A percentile compares a stretch with the other conserved stretches of the same genome.
These are phyloP conservation scores for Camelina hispida DNA, from an alignment of 345 rosid genomes.

Conservation along the genomic window DNA sequence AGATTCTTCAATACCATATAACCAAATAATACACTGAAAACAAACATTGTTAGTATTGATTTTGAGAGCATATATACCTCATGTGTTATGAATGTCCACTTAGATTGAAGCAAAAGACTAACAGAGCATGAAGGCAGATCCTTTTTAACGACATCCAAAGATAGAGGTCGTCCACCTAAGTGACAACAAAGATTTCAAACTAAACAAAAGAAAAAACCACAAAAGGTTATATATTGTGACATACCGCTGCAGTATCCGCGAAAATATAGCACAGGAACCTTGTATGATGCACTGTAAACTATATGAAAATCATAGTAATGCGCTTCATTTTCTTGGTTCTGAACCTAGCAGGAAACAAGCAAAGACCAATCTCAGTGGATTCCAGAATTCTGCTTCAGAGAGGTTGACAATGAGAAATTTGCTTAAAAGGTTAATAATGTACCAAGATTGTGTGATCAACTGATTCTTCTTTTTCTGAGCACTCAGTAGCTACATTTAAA, in stretches of 20 bases:
- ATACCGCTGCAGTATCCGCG: constrained; percentile 69
- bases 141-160: constrained; percentile 64
- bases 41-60: background rate
- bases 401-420: background rate
- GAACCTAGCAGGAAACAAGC: constrained; percentile 47
- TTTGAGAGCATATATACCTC: constrained; percentile 57
- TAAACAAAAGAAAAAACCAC: constrained; percentile 5
- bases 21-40: background rate
- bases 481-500: constrained; percentile 41
- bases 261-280: constrained; percentile 82
- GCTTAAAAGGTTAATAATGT: constrained; percentile 28
- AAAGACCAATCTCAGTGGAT: background rate
- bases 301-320: constrained; percentile 80
- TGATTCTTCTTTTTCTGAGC: constrained; percentile 45
- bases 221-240: constrained; percentile 22
- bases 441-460: constrained; percentile 71
- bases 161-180: constrained; percentile 67
- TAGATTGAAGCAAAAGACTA: constrained; percentile 60
- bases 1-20: constrained; percentile 7
- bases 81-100: constrained; percentile 88
- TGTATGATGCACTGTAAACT: constrained; percentile 69
- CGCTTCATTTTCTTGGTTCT: constrained; percentile 45
- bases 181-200: constrained; percentile 14
- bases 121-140: constrained; percentile 72
- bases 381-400: constrained; percentile 8